Evolutionary conservation across 768 basidiomycete genomes (phyloP), one percentile per base, ranked within the genome.

Genomic region (Mycena galopus): DNA sequence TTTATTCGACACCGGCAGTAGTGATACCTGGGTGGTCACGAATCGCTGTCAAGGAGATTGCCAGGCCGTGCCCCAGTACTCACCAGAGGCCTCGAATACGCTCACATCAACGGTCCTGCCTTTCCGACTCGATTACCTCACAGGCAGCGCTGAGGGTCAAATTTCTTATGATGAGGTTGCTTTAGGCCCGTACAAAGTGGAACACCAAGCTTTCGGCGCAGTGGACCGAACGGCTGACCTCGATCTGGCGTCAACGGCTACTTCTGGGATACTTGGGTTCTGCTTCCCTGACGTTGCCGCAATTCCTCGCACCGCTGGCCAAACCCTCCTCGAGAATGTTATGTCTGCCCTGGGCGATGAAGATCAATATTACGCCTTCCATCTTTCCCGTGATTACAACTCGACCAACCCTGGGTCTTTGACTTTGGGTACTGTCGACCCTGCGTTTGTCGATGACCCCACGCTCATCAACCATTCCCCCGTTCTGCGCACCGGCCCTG

Each of bases 1-100:
- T n/a, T 84, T 88, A 5, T 79, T 89, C 32, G 89, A 90, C 76
- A 90, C 90, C 10, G 90, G 89, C n/a, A n/a, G 58, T 91, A 89
- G 4, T 85, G 90, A 1, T 90, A 90, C 77, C 75, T 91, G 90
- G 90, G 82, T 90, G 19, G 84, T 85, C 37, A 88, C 87, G 17
- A 81, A 83, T 30, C 77, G 81, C 53, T 91, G 91, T 77, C 66
- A 78, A 33, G 63, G 78, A 23, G 90, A 89, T 74, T 91, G 90
- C 72, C 67, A 76, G 69, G 81, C 79, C 19, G 83, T 90, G 57
- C 75, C 83, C 32, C 82, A 78, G 77, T 90, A 86, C 79, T 79
- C 80, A 53, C 69, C 78, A 29, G 74, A 81, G 37, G 73, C 71
- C 44, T 77, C 85, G 73, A 44, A 37, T 74, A 73, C 83, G 77